phyloP scores from a whole-genome alignment of 139 green algal genomes.

The Mesotaenium endlicherianum region DNA sequence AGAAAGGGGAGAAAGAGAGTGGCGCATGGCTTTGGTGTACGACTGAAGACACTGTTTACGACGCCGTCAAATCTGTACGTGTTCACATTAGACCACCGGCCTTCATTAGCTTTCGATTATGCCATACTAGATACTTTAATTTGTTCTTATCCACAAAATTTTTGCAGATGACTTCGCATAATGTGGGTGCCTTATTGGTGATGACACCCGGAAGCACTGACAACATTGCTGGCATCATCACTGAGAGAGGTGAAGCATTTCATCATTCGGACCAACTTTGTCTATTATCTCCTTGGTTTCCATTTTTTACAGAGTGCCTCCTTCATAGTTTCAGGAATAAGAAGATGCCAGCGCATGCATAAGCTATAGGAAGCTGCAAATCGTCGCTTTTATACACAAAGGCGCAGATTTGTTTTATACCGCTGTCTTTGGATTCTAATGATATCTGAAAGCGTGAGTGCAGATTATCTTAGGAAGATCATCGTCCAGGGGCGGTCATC shows the following conservation, averaged over 20 bases:
- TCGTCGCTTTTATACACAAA: too few species aligned
- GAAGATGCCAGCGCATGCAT: background rate
- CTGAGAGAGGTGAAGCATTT: conserved; percentile 28
- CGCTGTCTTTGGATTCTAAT: too few species aligned
- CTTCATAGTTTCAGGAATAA: too few species aligned
- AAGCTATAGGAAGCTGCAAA: background rate
- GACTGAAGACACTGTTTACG: conserved; percentile 44
- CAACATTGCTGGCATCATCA: conserved; percentile 39
- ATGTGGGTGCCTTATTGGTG: conserved; percentile 40
- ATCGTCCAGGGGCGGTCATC: conserved; percentile 27
- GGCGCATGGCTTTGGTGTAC: conserved; percentile 43
- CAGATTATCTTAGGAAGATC: conserved; percentile 48
- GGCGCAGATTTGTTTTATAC: too few species aligned
- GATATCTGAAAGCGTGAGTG: background rate
- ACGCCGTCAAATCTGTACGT: conserved; percentile 41
- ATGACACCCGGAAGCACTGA: conserved; percentile 13
- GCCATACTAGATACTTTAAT: background rate
- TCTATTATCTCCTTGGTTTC: background rate
- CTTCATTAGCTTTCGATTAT: conserved; percentile 9
- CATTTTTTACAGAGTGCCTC: too few species aligned
- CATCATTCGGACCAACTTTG: background rate
- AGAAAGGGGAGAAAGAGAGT: background rate
- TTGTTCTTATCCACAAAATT: background rate
- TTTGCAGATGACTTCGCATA: conserved; percentile 50
- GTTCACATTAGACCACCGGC: background rate